Evolutionary conservation across 1,139 yeast species (phyloP).

Genomic region (Candida dubliniensis): DNA sequence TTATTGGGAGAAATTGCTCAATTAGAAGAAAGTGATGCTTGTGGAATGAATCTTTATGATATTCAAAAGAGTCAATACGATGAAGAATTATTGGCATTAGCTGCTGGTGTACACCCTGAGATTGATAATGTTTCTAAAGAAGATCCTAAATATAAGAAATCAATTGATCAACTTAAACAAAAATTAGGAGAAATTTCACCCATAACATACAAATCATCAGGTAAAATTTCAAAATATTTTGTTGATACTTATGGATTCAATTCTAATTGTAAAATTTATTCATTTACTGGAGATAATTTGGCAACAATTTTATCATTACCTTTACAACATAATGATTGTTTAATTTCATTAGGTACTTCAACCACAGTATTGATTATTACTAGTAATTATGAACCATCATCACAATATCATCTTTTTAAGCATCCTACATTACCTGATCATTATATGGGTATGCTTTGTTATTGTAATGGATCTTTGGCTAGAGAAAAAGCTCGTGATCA

Average conservation of each 20-base stretch:
- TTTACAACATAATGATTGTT: conserved; percentile 68
- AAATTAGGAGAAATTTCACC: conserved; percentile 57
- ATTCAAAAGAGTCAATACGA: conserved; percentile 53
- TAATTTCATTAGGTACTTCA: conserved; percentile 84
- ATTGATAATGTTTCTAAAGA: conserved; percentile 30
- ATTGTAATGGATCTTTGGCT: conserved; percentile 88
- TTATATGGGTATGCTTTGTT: conserved; percentile 95
- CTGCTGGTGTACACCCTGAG: conserved; percentile 49
- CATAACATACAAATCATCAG: conserved; percentile 41
- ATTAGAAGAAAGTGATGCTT: conserved; percentile 82
- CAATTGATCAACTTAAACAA: conserved; percentile 37
- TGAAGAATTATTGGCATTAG: conserved; percentile 50
- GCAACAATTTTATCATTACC: conserved; percentile 88
- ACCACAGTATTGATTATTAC: conserved; percentile 85
- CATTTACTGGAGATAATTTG: conserved; percentile 88
- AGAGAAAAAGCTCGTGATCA: conserved; percentile 73
- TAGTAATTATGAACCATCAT: conserved; percentile 72
- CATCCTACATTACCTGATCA: conserved; percentile 79
- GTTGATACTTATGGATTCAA: conserved; percentile 62
- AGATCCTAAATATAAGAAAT: conserved; percentile 22
- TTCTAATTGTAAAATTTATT: conserved; percentile 52
- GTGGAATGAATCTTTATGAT: conserved; percentile 89
- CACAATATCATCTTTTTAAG: conserved; percentile 79
- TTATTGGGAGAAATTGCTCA: conserved; percentile 63
- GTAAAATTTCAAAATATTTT: conserved; percentile 59